Evolutionary conservation across 352 stramenopile species (phyloP).

Genomic region (Pythium phragmitis): DNA sequence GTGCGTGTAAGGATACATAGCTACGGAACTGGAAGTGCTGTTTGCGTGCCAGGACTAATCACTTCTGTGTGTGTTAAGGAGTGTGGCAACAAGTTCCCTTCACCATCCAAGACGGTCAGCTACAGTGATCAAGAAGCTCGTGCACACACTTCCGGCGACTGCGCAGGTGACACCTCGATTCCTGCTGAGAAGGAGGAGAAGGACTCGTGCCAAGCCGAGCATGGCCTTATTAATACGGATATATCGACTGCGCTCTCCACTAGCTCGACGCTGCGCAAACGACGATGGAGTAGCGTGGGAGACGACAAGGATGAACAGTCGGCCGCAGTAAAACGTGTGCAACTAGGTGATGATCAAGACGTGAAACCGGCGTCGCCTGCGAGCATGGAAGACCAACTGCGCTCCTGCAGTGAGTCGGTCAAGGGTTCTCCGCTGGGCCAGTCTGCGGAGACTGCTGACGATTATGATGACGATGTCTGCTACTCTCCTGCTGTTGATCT

Average conservation of each 20-base stretch:
- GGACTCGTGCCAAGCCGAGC: conserved; percentile 30
- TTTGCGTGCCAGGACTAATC: neutral
- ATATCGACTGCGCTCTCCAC: conserved; percentile 55
- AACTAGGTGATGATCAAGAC: conserved; percentile 25
- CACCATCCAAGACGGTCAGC: neutral
- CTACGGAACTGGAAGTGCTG: neutral
- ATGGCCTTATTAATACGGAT: conserved; percentile 75
- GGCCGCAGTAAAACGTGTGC: conserved; percentile 14
- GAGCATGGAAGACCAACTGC: conserved; percentile 23
- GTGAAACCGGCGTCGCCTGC: conserved; percentile 8
- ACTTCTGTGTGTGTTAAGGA: neutral
- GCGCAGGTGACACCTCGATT: conserved; percentile 40
- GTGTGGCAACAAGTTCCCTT: neutral
- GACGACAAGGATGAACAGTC: neutral
- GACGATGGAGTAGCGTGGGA: conserved; percentile 43
- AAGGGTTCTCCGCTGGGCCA: conserved; percentile 7
- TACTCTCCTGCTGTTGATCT: conserved; percentile 52
- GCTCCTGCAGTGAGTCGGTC: conserved; percentile 18
- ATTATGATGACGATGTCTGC: conserved; percentile 43
- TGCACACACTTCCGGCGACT: conserved; percentile 3
- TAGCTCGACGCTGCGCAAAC: conserved; percentile 62
- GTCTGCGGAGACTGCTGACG: conserved; percentile 17
- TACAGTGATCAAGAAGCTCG: neutral
- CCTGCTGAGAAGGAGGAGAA: conserved; percentile 35
- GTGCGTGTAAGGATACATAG: neutral